A percentile compares a stretch with the other conserved stretches of the same genome.
Evolutionary conservation across 805 yeast genomes (phyloP).

Genomic region (Cyberlindnera saturnus): DNA sequence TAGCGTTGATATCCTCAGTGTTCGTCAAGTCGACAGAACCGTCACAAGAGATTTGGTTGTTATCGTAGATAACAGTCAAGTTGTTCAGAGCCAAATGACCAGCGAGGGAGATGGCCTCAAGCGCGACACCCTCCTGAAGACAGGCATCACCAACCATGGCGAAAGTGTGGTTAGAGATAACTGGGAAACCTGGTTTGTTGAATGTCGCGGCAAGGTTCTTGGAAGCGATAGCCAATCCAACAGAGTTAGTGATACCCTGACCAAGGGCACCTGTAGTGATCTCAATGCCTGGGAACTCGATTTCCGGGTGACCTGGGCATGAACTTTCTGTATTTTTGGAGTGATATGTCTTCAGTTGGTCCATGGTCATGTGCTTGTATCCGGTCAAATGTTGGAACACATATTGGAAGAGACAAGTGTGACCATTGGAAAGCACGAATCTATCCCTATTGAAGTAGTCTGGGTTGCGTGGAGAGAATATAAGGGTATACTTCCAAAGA

Average conservation of each 20-base stretch:
- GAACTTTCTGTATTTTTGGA: conserved; percentile 85
- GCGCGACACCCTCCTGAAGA: conserved; percentile 94
- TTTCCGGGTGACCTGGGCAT: conserved; percentile 97
- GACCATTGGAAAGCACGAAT: conserved; percentile 93
- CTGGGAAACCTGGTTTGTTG: conserved; percentile 75
- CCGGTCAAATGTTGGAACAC: conserved; percentile 80
- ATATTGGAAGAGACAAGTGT: conserved; percentile 88
- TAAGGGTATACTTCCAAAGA: conserved; percentile 70
- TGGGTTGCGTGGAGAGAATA: conserved; percentile 84
- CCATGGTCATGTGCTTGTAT: conserved; percentile 61
- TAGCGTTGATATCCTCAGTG: conserved; percentile 82
- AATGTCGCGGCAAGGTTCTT: conserved; percentile 84
- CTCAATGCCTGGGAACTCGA: conserved; percentile 85
- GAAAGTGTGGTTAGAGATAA: conserved; percentile 74
- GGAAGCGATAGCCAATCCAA: conserved; percentile 93
- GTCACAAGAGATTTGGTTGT: conserved; percentile 93
- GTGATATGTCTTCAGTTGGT: conserved; percentile 65
- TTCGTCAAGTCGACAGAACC: conserved; percentile 85
- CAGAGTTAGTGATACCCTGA: conserved; percentile 94
- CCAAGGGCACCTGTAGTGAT: conserved; percentile 98
- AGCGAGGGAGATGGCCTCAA: conserved; percentile 90
- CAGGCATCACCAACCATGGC: conserved; percentile 93
- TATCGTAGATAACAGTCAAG: conserved; percentile 92
- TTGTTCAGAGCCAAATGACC: conserved; percentile 92
- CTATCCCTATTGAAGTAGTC: conserved; percentile 92